Conservation (phyloP, 176 grass and related monocot genomes). For the Melocanna baccifera region DNA sequence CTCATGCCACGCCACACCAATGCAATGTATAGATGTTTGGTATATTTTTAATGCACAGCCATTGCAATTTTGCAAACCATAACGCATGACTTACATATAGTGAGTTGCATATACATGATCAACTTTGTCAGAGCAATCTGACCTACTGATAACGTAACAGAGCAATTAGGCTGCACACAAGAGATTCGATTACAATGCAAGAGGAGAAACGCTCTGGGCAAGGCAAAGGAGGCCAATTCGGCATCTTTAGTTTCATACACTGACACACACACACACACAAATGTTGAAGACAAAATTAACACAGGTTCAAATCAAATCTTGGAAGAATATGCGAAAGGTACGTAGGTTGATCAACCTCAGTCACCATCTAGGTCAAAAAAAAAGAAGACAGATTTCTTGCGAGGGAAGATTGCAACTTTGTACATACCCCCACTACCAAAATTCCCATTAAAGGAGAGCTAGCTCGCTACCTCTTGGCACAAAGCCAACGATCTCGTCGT, state of each 20-base stretch:
- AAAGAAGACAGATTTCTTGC: background rate
- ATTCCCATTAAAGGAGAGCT: conserved; percentile 8
- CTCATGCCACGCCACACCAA: background rate
- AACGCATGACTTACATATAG: background rate
- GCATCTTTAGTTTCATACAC: background rate
- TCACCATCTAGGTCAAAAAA: conserved; percentile 27
- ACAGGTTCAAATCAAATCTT: conserved; percentile 16
- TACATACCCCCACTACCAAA: conserved; percentile 49
- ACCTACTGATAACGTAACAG: background rate
- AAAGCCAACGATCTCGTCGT: background rate
- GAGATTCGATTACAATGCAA: background rate
- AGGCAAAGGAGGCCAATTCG: conserved; percentile 10
- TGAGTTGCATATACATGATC: background rate
- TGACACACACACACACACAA: background rate
- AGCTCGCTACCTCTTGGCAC: background rate
- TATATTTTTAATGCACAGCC: background rate
- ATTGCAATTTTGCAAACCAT: background rate
- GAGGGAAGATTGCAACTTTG: conserved; percentile 27
- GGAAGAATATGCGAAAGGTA: conserved; percentile 21
- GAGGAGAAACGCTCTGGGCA: background rate
- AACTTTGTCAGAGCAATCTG: background rate
- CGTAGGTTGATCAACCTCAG: conserved; percentile 1
- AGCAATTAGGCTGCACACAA: background rate
- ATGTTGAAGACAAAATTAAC: background rate
- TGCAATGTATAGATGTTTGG: background rate